Conservation (phyloP, 2,329 filamentous ascomycete genomes). For the Rhinocladiella similis region DNA sequence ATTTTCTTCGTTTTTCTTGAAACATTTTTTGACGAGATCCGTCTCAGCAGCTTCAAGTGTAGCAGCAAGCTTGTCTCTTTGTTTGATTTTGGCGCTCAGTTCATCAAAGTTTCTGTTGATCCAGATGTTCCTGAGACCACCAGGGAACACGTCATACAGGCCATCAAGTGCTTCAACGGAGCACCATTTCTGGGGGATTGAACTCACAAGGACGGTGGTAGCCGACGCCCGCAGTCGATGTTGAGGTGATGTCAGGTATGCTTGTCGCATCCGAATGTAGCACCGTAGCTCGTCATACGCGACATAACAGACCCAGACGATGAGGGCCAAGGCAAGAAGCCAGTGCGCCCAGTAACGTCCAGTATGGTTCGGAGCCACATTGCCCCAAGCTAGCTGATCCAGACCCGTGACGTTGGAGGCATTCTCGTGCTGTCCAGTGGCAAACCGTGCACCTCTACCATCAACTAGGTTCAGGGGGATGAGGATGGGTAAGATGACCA, state of each 20-base stretch:
- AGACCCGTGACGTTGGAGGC: slow-evolving; percentile 63
- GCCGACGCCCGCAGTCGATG: slow-evolving; percentile 91
- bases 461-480: slow-evolving; percentile 79
- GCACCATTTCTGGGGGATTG: slow-evolving; percentile 89
- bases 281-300: slow-evolving; percentile 83
- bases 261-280: slow-evolving; percentile 91
- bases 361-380: slow-evolving; percentile 67
- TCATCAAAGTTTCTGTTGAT: slow-evolving; percentile 86
- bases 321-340: slow-evolving; percentile 72
- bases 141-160: slow-evolving; percentile 93
- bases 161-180: slow-evolving; percentile 76
- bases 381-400: slow-evolving; percentile 84
- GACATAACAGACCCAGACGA: slow-evolving; percentile 82
- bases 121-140: slow-evolving; percentile 94
- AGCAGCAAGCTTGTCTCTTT: slow-evolving; percentile 69
- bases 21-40: slow-evolving; percentile 75
- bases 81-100: slow-evolving; percentile 78
- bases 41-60: slow-evolving; percentile 81
- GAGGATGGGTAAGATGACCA: slow-evolving; percentile 78
- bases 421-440: slow-evolving; percentile 37
- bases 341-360: slow-evolving; percentile 81
- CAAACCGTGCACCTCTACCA: slow-evolving; percentile 62
- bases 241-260: slow-evolving; percentile 90
- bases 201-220: slow-evolving; percentile 89
- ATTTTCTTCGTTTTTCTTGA: slow-evolving; percentile 74